Base-by-base conservation (phyloP, 345 rosid species). In the Eucalyptus melliodora region DNA sequence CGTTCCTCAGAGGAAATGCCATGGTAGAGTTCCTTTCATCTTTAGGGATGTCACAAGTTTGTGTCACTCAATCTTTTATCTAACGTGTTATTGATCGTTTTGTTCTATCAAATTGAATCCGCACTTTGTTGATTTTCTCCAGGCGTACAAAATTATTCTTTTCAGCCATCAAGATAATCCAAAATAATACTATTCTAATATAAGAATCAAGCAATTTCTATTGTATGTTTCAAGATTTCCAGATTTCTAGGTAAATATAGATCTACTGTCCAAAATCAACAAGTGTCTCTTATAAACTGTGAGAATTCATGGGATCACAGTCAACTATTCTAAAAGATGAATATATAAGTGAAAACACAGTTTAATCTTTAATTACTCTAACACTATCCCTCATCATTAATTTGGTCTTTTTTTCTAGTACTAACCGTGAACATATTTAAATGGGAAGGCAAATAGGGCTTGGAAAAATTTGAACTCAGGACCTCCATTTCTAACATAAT, bases 331-430 rank as follows among this genome's bases (percentile, higher is more conserved):
- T 53, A 53, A 21, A 53, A 53, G 0, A 53, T 21, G 1, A 53
- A 19, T 21, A 19, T 53, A 4, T 53, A 8, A 53, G 10, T 53
- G 5, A 53, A 53, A 1, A 2, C 26, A 0, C 11, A 21, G 0
- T 53, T 53, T 53, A 53, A 53, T 53, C 59, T 19, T 53, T 53
- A 53, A 53, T 53, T 53, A 53, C 24, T 53, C 26, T 53, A 53
- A 53, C 59, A 53, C 59, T 21, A 53, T 53, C 26, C 24, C 26
- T 53, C 26, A 53, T 53, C 59, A 53, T 53, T 8, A 53, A 21
- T 19, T 0, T 19, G 0, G 11, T 21, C 2, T 53, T 53, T 53
- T 53, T 53, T 5, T 53, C 59, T 53, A 53, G 59, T 19, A 8
- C 26, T 53, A 53, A 53, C 2, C 0, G 2, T 53, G 2, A 1